phyloP scores from a whole-genome alignment of 257 asterid genomes.

The Rauvolfia tetraphylla region DNA sequence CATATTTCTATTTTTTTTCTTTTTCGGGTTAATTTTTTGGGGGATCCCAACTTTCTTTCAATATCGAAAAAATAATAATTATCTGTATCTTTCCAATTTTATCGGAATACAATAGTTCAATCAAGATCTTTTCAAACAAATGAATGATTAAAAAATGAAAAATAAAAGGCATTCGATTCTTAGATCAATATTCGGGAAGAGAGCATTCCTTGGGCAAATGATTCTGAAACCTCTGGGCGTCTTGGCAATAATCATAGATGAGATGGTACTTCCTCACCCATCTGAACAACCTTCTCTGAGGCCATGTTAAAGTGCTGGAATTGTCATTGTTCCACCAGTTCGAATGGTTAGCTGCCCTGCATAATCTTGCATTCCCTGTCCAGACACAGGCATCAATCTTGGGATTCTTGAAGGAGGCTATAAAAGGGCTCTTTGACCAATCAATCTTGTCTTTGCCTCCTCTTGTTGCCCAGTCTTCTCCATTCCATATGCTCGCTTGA shows the following conservation, averaged over 20 bases:
- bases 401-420: slow-evolving; percentile 43
- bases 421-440: slow-evolving; percentile 71
- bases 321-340: slow-evolving; percentile 72
- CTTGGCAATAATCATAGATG: slow-evolving; percentile 72
- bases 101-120: too few species aligned
- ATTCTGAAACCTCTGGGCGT: slow-evolving; percentile 53
- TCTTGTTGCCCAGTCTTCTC: slow-evolving; percentile 72
- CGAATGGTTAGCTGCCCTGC: slow-evolving; percentile 34
- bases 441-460: slow-evolving; percentile 62
- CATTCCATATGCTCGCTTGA: slow-evolving; percentile 58
- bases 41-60: not conserved
- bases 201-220: slow-evolving; percentile 65
- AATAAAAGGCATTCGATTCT: not conserved
- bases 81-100: too few species aligned
- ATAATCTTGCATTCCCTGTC: slow-evolving; percentile 46
- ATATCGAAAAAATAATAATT: too few species aligned
- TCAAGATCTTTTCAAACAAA: not conserved
- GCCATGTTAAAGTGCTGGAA: slow-evolving; percentile 44
- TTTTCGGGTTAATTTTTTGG: too few species aligned
- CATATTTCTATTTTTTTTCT: too few species aligned
- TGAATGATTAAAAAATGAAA: not conserved
- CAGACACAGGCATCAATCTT: slow-evolving; percentile 72
- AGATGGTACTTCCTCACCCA: slow-evolving; percentile 65
- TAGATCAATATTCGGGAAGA: slow-evolving; percentile 57
- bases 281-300: slow-evolving; percentile 56